phyloP scores from a whole-genome alignment of 345 rosid genomes.

The Syzygium oleosum region DNA sequence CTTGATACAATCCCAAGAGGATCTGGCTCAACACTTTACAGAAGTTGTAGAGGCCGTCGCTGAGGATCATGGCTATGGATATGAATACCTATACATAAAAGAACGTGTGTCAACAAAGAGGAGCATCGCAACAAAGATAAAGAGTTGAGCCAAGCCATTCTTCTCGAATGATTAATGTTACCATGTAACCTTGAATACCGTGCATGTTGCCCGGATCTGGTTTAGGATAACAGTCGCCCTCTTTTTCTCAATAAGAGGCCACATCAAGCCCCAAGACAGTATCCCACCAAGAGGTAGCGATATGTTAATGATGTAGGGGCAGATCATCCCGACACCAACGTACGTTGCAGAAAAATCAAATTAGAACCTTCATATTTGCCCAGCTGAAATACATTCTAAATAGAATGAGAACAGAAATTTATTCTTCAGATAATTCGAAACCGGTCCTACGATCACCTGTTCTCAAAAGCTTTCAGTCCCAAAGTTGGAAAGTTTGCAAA shows the following conservation, averaged over 20 bases:
- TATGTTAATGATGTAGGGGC: constrained; percentile 61
- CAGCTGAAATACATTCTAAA: not conserved
- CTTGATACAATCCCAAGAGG: constrained; percentile 40
- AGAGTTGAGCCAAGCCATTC: not conserved
- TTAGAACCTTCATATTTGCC: constrained; percentile 48
- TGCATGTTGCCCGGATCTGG: constrained; percentile 31
- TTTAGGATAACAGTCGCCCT: constrained; percentile 54
- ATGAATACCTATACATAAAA: constrained; percentile 19
- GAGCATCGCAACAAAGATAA: not conserved
- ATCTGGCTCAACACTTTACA: constrained; percentile 59
- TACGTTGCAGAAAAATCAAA: constrained; percentile 83
- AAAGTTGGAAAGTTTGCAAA: constrained; percentile 64
- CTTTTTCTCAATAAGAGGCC: constrained; percentile 66
- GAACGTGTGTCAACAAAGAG: not conserved
- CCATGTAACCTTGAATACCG: constrained; percentile 77
- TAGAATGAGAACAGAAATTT: not conserved
- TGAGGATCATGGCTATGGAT: constrained; percentile 73
- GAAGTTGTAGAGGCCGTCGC: constrained; percentile 75
- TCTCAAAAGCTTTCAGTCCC: constrained; percentile 51
- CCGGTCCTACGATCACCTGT: constrained; percentile 24
- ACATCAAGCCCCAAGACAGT: constrained; percentile 80
- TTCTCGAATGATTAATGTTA: not conserved
- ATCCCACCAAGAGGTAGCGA: constrained; percentile 66
- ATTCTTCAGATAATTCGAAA: not conserved
- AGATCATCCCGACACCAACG: constrained; percentile 90